phyloP scores from a whole-genome alignment of 2,329 filamentous ascomycete genomes.

The Eurotiales sp. region DNA sequence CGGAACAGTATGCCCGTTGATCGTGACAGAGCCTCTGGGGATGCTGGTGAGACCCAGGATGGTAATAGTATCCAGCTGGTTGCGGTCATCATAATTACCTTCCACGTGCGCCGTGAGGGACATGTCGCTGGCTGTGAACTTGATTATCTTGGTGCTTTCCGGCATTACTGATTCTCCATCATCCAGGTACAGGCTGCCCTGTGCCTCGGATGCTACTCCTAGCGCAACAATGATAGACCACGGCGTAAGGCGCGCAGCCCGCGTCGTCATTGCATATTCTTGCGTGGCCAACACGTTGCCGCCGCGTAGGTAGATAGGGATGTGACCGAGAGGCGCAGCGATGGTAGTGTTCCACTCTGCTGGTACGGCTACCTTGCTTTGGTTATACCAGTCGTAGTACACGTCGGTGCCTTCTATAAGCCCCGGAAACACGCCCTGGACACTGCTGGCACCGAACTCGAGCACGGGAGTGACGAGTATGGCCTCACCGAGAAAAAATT shows the following conservation, averaged over 20 bases:
- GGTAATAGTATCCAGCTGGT: constrained; percentile 60
- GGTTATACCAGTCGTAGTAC: constrained; percentile 82
- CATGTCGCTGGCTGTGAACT: constrained; percentile 40
- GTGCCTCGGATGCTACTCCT: constrained; percentile 51
- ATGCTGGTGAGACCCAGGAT: constrained; percentile 44
- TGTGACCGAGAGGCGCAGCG: constrained; percentile 61
- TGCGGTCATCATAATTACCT: constrained; percentile 55
- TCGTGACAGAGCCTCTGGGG: background rate
- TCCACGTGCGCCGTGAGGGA: constrained; percentile 47
- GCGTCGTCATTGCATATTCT: constrained; percentile 64
- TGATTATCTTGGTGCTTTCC: constrained; percentile 53
- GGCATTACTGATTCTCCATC: constrained; percentile 67
- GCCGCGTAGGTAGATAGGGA: constrained; percentile 68
- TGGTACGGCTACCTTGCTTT: constrained; percentile 44
- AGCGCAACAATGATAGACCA: constrained; percentile 67
- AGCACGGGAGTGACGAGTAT: too few species aligned
- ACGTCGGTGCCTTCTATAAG: constrained; percentile 51
- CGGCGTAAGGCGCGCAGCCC: constrained; percentile 57
- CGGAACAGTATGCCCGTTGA: too few species aligned
- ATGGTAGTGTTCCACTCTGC: constrained; percentile 59
- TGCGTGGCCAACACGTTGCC: constrained; percentile 66
- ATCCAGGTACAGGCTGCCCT: constrained; percentile 66
- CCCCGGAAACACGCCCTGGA: constrained; percentile 68
- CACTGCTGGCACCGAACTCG: too few species aligned
- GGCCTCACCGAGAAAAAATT: too few species aligned